phyloP scores from a whole-genome alignment of 2,329 filamentous ascomycete species.

The Trichophyton simii region DNA sequence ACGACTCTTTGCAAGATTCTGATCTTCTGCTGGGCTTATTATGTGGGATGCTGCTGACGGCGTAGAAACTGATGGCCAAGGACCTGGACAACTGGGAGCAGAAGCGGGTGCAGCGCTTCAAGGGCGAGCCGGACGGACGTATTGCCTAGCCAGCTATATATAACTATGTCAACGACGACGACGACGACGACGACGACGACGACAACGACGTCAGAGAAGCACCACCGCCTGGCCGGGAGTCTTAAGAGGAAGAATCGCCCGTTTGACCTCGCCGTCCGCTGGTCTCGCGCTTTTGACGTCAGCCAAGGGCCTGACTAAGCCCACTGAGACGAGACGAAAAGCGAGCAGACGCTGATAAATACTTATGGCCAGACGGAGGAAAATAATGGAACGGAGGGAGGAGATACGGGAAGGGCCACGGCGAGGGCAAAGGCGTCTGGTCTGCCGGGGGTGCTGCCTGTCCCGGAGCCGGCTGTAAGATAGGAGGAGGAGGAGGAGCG shows the following conservation, averaged over 20 bases:
- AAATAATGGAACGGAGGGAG: not conserved
- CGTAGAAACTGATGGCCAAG: slow-evolving; percentile 65
- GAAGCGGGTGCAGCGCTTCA: slow-evolving; percentile 77
- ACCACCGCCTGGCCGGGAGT: too few relatives aligned
- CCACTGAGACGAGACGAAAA: not conserved
- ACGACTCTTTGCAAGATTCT: too few relatives aligned
- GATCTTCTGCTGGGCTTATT: too few relatives aligned
- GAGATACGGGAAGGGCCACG: not conserved
- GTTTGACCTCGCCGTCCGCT: not conserved
- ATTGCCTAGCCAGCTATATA: slow-evolving; percentile 26
- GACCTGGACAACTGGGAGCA: slow-evolving; percentile 96
- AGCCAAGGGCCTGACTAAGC: not conserved
- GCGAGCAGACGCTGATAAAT: not conserved
- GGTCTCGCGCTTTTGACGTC: not conserved
- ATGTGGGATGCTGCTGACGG: not conserved
- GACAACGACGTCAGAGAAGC: too few relatives aligned
- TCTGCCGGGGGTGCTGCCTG: too few relatives aligned
- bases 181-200: too few relatives aligned
- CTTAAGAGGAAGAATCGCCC: too few relatives aligned
- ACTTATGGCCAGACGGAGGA: not conserved
- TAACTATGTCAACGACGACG: not conserved
- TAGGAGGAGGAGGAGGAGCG: not conserved
- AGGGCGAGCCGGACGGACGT: slow-evolving; percentile 79
- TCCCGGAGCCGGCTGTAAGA: not conserved
- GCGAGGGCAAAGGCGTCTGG: not conserved